Evolutionary conservation across 2,329 filamentous ascomycete species (phyloP).

Genomic region (Alternaria sp.): DNA sequence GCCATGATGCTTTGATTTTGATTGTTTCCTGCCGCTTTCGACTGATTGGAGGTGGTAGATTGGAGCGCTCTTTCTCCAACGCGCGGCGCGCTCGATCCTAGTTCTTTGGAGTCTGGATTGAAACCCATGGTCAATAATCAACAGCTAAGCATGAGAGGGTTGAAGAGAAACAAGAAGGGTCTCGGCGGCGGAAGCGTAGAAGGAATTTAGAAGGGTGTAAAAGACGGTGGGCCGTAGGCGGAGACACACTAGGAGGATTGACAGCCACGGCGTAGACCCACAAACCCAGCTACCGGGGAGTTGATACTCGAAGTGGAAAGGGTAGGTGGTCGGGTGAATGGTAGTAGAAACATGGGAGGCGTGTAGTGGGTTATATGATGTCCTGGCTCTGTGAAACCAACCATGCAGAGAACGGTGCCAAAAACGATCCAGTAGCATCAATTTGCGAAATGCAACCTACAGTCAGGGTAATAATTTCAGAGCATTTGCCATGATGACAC

Average conservation of each 20-base stretch:
- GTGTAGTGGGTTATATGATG: slow-evolving; percentile 36
- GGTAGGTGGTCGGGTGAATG: slow-evolving; percentile 32
- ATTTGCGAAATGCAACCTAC: slow-evolving; percentile 42
- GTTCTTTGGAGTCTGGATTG: slow-evolving; percentile 34
- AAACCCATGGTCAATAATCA: slow-evolving; percentile 41
- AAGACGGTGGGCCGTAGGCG: slow-evolving; percentile 37
- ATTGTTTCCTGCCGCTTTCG: slow-evolving; percentile 33
- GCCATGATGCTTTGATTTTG: slow-evolving; percentile 50
- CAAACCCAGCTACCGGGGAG: slow-evolving; percentile 33
- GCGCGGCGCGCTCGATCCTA: slow-evolving; percentile 16
- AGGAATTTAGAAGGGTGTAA: slow-evolving; percentile 33
- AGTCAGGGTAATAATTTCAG: slow-evolving; percentile 32
- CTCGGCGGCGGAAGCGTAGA: slow-evolving; percentile 21
- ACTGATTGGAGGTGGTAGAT: slow-evolving; percentile 28
- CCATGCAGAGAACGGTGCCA: slow-evolving; percentile 25
- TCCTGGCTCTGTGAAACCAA: slow-evolving; percentile 35
- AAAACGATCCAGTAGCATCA: slow-evolving; percentile 31
- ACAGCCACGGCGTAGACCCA: slow-evolving; percentile 38
- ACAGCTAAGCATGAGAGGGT: slow-evolving; percentile 31
- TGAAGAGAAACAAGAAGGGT: slow-evolving; percentile 11
- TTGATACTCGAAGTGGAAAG: slow-evolving; percentile 38
- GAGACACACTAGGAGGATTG: slow-evolving; percentile 38
- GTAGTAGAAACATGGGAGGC: slow-evolving; percentile 23
- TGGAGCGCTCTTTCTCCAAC: slow-evolving; percentile 24
- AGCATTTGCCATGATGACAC: slow-evolving; percentile 41